Base-by-base conservation (phyloP, 768 basidiomycete genomes). In the Lactarius evosmus region DNA sequence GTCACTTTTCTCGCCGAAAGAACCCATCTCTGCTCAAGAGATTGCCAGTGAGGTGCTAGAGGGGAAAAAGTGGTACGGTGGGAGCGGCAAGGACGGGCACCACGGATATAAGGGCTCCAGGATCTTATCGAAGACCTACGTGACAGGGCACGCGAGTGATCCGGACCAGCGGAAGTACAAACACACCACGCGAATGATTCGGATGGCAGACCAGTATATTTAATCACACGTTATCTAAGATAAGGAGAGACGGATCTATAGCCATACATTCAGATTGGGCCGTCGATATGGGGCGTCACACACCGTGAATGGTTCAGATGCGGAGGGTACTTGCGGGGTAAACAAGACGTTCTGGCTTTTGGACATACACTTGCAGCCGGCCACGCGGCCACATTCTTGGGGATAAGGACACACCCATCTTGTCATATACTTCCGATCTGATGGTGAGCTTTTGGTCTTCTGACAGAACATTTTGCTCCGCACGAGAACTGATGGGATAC, bases 1-100 rank as follows among this genome's bases (percentile, higher is more conserved):
- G 41, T 53, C 50, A 32, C 40, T 54, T 33, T 63, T 67, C 41
- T 62, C 64, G 61, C 58, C 62, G 33, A 56, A 46, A n/a, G 60
- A 62, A 16, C 54, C 58, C 67, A 68, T 66, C 14, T 14, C 46
- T 34, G 25, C 1, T 30, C 4, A 34, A 55, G 33, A 27, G 30
- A 9, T 1, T 36, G 17, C 29, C 17, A 59, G 58, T 8, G 44
- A 59, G 38, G 30, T 30, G 30, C 16, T 22, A 7, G 22, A 11
- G 52, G 16, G 54, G 46, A 32, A 36, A 33, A 36, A 4, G 32
- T 0, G 32, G 22, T 8, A 22, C 17, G 7, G 8, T 22, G n/a
- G 34, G 8, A 27, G 34, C 7, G 22, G 12, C 34, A 55, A 32
- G 25, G 22, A 16, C 12, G 22, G 9, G n/a, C 1, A 32, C 12